Conservation (phyloP, 148 eudicot genomes). For the Simmondsia chinensis region DNA sequence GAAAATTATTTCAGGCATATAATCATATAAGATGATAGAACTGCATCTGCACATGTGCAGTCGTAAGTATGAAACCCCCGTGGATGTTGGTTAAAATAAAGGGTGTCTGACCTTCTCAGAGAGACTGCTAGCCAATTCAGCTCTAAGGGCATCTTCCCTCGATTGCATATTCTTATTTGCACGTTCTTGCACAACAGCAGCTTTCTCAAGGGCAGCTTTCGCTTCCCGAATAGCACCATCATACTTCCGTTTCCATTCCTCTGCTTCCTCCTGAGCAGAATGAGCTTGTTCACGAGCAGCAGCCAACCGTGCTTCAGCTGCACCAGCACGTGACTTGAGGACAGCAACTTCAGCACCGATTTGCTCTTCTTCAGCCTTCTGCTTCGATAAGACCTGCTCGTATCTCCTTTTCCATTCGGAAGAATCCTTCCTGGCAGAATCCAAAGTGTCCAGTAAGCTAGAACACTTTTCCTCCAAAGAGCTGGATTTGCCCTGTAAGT, state of each 20-base stretch:
- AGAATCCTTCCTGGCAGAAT: slow-evolving; percentile 53
- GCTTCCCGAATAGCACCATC: slow-evolving; percentile 84
- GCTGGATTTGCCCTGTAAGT: slow-evolving; percentile 72
- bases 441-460: slow-evolving; percentile 55
- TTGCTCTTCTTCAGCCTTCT: slow-evolving; percentile 70
- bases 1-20: slow-evolving; percentile 1
- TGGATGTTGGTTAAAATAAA: no score
- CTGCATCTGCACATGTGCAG: no score
- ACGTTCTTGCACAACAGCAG: slow-evolving; percentile 80
- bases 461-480: slow-evolving; percentile 84
- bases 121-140: slow-evolving; percentile 51
- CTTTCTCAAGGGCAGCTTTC: slow-evolving; percentile 84
- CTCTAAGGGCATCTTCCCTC: slow-evolving; percentile 78
- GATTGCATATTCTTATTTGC: slow-evolving; percentile 60
- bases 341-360: slow-evolving; percentile 52
- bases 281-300: slow-evolving; percentile 85
- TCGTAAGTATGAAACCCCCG: no score
- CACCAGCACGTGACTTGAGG: slow-evolving; percentile 66
- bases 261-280: slow-evolving; percentile 92
- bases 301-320: slow-evolving; percentile 90
- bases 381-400: slow-evolving; percentile 54
- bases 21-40: slow-evolving; percentile 1
- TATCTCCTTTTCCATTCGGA: slow-evolving; percentile 80
- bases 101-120: slow-evolving; percentile 58
- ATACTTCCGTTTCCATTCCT: slow-evolving; percentile 87